Conservation (phyloP, 1,284 basidiomycete species). For the Trametes hirsuta region DNA sequence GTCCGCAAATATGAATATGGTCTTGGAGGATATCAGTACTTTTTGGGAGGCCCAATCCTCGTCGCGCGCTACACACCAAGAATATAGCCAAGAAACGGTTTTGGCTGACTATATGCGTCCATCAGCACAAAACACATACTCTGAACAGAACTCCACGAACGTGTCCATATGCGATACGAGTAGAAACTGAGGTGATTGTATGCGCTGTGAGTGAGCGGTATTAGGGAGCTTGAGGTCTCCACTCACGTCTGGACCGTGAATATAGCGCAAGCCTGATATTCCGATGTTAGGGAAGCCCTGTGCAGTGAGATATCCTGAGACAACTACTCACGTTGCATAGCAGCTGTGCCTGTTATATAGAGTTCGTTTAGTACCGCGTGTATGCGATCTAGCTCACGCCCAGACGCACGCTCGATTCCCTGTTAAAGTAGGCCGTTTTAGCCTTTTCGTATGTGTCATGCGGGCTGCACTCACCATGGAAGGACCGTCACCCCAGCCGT, state of each 20-base stretch:
- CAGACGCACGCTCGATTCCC: constrained; percentile 18
- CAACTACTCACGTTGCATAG: constrained; percentile 13
- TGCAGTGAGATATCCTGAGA: background rate
- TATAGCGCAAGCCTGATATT: constrained; percentile 14
- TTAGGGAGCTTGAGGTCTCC: too few relatives aligned
- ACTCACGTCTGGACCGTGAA: constrained; percentile 18
- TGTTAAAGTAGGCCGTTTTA: background rate
- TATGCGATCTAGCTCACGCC: background rate
- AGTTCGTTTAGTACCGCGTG: background rate
- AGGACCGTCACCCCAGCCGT: background rate
- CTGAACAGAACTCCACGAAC: constrained; percentile 1
- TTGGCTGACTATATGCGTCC: constrained; percentile 12
- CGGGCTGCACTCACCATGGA: constrained; percentile 1
- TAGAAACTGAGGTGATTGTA: constrained; percentile 12
- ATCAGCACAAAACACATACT: too few relatives aligned
- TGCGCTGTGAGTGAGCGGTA: background rate
- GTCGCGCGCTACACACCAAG: constrained; percentile 1
- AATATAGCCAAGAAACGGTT: constrained; percentile 1
- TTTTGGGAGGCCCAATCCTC: background rate
- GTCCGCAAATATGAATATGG: constrained; percentile 6
- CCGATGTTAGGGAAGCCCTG: background rate
- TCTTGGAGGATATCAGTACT: background rate
- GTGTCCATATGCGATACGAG: constrained; percentile 21
- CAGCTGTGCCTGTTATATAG: constrained; percentile 13
- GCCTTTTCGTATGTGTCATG: too few relatives aligned